Conservation (phyloP, 2,329 filamentous ascomycete species). For the Tolypocladium paradoxum region DNA sequence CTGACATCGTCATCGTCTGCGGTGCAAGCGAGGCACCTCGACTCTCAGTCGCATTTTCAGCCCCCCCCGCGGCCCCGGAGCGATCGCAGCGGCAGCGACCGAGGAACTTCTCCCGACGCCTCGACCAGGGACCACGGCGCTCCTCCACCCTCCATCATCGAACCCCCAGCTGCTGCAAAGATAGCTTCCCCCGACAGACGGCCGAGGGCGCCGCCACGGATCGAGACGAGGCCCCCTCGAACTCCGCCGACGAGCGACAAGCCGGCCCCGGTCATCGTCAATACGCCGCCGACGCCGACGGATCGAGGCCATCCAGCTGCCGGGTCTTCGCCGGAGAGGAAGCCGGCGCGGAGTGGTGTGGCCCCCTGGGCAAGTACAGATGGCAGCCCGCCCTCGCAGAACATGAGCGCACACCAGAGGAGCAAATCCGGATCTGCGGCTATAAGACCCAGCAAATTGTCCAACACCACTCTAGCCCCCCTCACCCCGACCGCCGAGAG, state of each 20-base stretch:
- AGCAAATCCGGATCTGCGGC: conserved; percentile 41
- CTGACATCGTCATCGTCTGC: conserved; percentile 59
- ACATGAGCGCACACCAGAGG: conserved; percentile 60
- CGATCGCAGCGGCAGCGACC: conserved; percentile 59
- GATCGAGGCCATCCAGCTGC: conserved; percentile 22
- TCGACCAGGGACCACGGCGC: background rate
- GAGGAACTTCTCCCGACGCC: background rate
- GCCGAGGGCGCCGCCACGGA: conserved; percentile 15
- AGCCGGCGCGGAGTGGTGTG: conserved; percentile 14
- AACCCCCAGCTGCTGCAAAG: conserved; percentile 19
- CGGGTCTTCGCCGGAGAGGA: conserved; percentile 17
- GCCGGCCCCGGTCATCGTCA: conserved; percentile 46
- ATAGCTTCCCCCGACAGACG: conserved; percentile 16
- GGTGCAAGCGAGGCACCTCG: conserved; percentile 45
- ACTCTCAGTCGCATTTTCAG: conserved; percentile 16
- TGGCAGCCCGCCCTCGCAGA: conserved; percentile 54
- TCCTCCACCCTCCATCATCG: conserved; percentile 9
- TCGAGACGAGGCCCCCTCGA: conserved; percentile 26
- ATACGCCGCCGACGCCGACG: conserved; percentile 55
- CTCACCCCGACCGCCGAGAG: conserved; percentile 67
- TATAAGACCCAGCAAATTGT: conserved; percentile 74
- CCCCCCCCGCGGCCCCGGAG: conserved; percentile 44
- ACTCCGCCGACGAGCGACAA: conserved; percentile 37
- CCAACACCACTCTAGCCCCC: conserved; percentile 60
- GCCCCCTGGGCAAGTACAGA: conserved; percentile 24